phyloP scores from a whole-genome alignment of 768 basidiomycete species.

The Pleurotus giganteus region DNA sequence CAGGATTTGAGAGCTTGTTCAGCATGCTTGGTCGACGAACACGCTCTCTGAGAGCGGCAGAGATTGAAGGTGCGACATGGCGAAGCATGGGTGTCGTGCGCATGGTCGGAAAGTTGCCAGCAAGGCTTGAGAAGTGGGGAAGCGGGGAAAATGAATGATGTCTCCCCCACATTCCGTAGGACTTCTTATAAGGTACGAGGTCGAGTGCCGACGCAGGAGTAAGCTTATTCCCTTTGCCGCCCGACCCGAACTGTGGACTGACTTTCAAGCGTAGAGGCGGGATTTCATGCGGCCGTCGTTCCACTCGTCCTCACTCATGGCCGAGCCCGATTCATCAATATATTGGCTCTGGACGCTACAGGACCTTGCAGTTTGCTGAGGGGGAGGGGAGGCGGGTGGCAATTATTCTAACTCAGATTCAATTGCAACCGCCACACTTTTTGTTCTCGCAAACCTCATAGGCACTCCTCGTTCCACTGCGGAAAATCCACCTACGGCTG shows the following conservation, averaged over 20 bases:
- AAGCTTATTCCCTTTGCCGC: background rate
- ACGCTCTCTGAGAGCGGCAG: conserved; percentile 39
- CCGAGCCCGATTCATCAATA: no score
- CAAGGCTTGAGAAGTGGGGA: no score
- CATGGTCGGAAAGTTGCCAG: conserved; percentile 19
- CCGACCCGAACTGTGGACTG: background rate
- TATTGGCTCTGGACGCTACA: no score
- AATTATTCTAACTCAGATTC: no score
- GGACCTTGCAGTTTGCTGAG: no score
- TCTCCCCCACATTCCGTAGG: background rate
- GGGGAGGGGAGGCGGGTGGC: no score
- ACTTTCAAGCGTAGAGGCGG: background rate
- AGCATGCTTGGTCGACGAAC: conserved; percentile 37
- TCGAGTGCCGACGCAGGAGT: background rate
- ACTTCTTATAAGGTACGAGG: conserved; percentile 7
- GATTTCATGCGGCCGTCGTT: no score
- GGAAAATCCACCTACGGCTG: no score
- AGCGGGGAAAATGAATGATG: background rate
- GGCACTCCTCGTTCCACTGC: no score
- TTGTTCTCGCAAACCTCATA: no score
- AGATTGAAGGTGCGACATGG: conserved; percentile 23
- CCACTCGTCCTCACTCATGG: no score
- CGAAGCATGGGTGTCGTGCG: conserved; percentile 26
- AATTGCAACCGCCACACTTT: no score
- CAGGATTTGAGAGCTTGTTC: conserved; percentile 32